These are phyloP conservation scores for Fagus crenata DNA, from an alignment of 306 rosid genomes.

Conservation along the genomic window DNA sequence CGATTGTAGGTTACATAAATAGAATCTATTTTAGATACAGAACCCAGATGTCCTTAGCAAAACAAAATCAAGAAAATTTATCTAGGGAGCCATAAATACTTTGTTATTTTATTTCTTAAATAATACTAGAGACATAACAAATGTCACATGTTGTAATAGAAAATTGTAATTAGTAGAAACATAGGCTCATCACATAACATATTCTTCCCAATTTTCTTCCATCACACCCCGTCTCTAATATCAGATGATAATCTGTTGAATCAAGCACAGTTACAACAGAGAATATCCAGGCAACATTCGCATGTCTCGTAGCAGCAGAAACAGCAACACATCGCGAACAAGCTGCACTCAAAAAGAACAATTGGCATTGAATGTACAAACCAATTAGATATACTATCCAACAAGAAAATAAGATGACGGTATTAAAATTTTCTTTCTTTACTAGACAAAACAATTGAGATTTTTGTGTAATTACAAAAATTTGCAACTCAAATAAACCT, in stretches of 20 bases:
- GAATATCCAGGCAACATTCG: constrained; percentile 30
- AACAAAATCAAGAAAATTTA: no score
- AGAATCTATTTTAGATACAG: no score
- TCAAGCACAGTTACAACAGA: constrained; percentile 36
- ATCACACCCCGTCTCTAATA: neutral
- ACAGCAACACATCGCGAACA: constrained; percentile 36
- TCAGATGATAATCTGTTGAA: neutral
- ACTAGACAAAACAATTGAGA: neutral
- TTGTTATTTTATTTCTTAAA: no score
- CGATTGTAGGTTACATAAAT: no score
- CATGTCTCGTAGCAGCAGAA: constrained; percentile 41
- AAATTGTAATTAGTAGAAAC: no score
- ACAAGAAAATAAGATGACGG: neutral
- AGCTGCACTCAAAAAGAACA: constrained; percentile 1
- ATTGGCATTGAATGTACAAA: neutral
- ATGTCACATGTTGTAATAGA: no score
- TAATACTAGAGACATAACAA: no score
- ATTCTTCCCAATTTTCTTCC: neutral
- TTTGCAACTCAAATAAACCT: neutral
- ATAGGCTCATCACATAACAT: no score
- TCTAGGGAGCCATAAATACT: no score
- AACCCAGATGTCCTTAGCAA: no score
- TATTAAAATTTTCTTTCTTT: no score
- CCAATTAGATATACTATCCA: neutral
- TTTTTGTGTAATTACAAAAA: neutral